phyloP scores from a whole-genome alignment of 495 filamentous ascomycete species.

The Amphirosellinia nigrospora region DNA sequence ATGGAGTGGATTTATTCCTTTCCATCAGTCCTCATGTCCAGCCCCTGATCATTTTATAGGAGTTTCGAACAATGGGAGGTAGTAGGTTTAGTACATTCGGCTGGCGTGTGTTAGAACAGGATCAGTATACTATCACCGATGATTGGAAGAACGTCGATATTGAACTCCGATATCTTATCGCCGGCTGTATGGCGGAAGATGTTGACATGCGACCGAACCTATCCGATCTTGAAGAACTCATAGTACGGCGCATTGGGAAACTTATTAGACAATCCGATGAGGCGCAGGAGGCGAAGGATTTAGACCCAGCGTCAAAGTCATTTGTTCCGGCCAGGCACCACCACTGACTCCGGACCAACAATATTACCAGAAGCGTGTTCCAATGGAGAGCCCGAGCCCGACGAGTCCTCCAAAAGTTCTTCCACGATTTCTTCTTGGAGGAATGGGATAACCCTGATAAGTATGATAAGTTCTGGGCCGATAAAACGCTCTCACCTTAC shows the following conservation, averaged over 20 bases:
- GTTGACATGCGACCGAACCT: not conserved
- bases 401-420: not conserved
- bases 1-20: not conserved
- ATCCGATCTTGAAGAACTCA: not conserved
- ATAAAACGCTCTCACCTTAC: not conserved
- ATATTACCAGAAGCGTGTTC: not conserved
- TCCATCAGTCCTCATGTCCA: not conserved
- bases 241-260: not conserved
- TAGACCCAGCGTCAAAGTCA: not conserved
- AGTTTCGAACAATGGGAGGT: not conserved
- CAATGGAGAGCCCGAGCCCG: not conserved
- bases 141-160: slow-evolving; percentile 5
- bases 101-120: not conserved
- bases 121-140: not conserved
- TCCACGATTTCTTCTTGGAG: not conserved
- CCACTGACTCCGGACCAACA: not conserved
- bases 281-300: no score
- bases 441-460: not conserved
- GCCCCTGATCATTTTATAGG: not conserved
- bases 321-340: not conserved
- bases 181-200: not conserved
- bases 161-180: slow-evolving; percentile 27
- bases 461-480: not conserved
- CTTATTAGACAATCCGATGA: not conserved
- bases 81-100: not conserved